These are phyloP conservation scores for Corrigiola litoralis DNA, from an alignment of 179 eudicot species.

Conservation along the genomic window DNA sequence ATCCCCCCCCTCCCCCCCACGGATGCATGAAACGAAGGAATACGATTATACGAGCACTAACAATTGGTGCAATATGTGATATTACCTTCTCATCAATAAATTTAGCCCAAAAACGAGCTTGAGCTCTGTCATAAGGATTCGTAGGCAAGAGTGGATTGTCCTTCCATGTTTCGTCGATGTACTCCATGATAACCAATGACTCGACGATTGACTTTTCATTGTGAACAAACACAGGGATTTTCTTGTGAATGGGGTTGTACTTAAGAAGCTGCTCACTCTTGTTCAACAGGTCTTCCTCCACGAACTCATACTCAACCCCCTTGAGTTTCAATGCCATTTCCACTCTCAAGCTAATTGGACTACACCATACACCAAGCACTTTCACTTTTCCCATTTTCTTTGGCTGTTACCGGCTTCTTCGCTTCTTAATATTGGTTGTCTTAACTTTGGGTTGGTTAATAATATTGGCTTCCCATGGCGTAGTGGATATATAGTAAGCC, in stretches of 20 bases:
- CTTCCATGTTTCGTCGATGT: conserved; percentile 30
- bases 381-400: conserved; percentile 2
- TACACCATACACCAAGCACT: background rate
- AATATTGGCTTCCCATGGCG: background rate
- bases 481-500: background rate
- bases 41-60: background rate
- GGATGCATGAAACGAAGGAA: background rate
- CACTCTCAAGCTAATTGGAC: conserved; percentile 14
- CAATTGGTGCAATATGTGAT: background rate
- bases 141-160: conserved; percentile 13
- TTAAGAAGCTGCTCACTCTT: conserved; percentile 20
- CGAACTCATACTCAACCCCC: conserved; percentile 10
- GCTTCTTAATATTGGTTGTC: background rate
- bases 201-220: conserved; percentile 17
- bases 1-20: too few relatives aligned
- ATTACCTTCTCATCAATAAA: conserved; percentile 26
- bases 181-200: conserved; percentile 29
- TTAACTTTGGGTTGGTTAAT: background rate
- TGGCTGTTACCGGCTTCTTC: background rate
- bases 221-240: conserved; percentile 24
- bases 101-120: conserved; percentile 29
- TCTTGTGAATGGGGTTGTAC: conserved; percentile 32
- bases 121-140: conserved; percentile 10
- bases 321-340: conserved; percentile 13
- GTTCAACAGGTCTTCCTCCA: conserved; percentile 18